phyloP scores from a whole-genome alignment of 2,329 filamentous ascomycete genomes.

The Pseudohalonectria lignicola region DNA sequence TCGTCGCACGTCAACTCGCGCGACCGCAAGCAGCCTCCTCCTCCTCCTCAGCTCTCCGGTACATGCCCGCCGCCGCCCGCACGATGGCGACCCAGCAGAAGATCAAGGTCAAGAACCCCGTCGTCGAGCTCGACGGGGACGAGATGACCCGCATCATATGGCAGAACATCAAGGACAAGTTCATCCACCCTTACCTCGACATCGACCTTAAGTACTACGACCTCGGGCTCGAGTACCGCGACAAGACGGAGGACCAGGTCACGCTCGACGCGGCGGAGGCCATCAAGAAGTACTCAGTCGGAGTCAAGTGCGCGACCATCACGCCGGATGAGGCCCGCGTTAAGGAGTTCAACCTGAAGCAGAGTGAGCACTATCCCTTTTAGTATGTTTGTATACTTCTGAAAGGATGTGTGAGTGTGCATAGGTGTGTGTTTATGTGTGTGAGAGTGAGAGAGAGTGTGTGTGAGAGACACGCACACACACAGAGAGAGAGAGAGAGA shows the following conservation, averaged over 20 bases:
- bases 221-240: conserved; percentile 84
- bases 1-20: conserved; percentile 1
- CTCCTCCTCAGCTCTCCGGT: background rate
- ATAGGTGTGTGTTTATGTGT: no score
- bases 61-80: conserved; percentile 15
- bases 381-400: no score
- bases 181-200: conserved; percentile 92
- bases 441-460: no score
- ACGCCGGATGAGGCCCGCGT: conserved; percentile 95
- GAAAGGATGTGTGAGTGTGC: background rate
- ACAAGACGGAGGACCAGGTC: conserved; percentile 93
- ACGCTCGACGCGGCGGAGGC: conserved; percentile 91
- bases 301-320: conserved; percentile 99
- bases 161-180: conserved; percentile 98
- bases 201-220: conserved; percentile 99
- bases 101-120: conserved; percentile 97
- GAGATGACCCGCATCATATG: conserved; percentile 99
- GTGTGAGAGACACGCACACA: no score
- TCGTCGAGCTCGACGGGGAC: conserved; percentile 92
- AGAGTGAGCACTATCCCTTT: conserved; percentile 54
- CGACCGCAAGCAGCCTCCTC: conserved; percentile 2
- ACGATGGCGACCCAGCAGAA: conserved; percentile 57
- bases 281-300: conserved; percentile 97
- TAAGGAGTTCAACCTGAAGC: conserved; percentile 96
- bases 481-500: no score